Evolutionary conservation across 352 stramenopile species (phyloP).

Genomic region (Pythium graminicola): DNA sequence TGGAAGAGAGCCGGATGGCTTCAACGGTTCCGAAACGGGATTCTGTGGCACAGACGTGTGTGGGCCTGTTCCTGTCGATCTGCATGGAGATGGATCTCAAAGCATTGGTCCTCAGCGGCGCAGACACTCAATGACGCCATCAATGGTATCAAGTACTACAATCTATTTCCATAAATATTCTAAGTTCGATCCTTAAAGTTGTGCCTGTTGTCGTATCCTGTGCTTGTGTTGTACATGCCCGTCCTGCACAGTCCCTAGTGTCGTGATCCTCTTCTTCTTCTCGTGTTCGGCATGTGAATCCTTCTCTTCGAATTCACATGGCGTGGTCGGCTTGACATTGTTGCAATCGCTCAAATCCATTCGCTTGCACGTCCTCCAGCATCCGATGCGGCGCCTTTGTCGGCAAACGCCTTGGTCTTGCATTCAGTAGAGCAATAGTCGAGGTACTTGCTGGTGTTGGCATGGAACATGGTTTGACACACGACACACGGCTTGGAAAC

Average conservation of each 20-base stretch:
- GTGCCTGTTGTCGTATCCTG: background rate
- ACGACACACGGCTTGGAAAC: constrained; percentile 14
- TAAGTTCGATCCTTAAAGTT: constrained; percentile 18
- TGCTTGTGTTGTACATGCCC: background rate
- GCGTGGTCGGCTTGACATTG: background rate
- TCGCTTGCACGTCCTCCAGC: constrained; percentile 11
- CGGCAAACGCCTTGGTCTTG: constrained; percentile 21
- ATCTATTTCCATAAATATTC: constrained; percentile 22
- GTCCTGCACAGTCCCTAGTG: too few species aligned
- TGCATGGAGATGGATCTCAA: background rate
- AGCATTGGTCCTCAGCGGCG: too few species aligned
- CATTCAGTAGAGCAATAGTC: constrained; percentile 27
- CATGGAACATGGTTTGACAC: constrained; percentile 15
- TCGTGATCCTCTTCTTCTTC: too few species aligned
- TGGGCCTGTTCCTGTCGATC: background rate
- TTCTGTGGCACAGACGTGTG: constrained; percentile 3
- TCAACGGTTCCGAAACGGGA: background rate
- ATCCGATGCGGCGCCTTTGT: constrained; percentile 2
- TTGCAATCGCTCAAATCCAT: constrained; percentile 17
- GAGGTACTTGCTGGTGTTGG: constrained; percentile 23
- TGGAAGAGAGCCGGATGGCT: constrained; percentile 1
- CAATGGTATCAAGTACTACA: background rate
- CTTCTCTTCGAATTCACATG: constrained; percentile 1
- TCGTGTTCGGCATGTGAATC: too few species aligned
- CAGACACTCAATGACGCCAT: background rate